Conservation (phyloP, 805 yeast genomes). For the Cyberlindnera sargentensis region DNA sequence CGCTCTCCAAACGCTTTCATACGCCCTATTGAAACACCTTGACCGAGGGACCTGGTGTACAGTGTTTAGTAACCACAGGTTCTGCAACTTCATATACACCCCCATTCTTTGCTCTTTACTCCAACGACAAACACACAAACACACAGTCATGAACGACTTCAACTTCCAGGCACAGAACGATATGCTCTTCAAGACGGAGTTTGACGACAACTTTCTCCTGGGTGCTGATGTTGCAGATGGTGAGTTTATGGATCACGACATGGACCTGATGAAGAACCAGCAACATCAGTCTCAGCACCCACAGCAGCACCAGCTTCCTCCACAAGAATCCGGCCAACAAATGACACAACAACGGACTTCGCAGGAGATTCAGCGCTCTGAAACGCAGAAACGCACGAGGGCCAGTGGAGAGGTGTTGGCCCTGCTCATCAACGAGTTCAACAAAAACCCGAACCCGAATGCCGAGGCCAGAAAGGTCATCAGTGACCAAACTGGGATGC, state of each 20-base stretch:
- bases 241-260: not conserved
- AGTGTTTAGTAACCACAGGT: no score
- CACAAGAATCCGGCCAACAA: not conserved
- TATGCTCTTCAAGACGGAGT: constrained; percentile 10
- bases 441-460: constrained; percentile 66
- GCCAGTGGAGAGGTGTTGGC: constrained; percentile 79
- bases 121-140: no score
- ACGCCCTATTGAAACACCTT: no score
- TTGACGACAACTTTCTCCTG: constrained; percentile 4
- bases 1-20: no score
- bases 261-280: no score
- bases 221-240: not conserved
- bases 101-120: no score
- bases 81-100: no score
- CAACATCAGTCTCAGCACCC: no score
- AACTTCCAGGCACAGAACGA: constrained; percentile 11
- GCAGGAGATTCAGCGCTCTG: not conserved
- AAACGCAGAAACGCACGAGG: constrained; percentile 47
- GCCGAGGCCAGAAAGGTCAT: constrained; percentile 64
- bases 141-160: constrained; percentile 9
- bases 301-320: no score
- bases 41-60: no score
- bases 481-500: constrained; percentile 68
- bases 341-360: constrained; percentile 5
- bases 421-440: constrained; percentile 60